Conservation (phyloP, 768 basidiomycete species). For the Serendipita sp. region DNA sequence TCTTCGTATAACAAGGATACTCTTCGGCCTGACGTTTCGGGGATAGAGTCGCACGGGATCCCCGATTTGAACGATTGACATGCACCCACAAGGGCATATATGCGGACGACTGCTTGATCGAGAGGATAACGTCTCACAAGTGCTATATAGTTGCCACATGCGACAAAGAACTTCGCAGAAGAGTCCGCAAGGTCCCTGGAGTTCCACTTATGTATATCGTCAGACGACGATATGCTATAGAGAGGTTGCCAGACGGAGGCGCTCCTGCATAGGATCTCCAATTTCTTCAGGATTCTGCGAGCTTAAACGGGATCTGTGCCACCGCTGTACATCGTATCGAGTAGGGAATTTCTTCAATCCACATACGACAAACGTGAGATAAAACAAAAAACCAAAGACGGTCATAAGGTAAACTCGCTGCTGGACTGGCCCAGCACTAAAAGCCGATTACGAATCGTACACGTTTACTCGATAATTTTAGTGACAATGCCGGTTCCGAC, state of each 20-base stretch:
- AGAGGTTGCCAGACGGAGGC: slow-evolving; percentile 86
- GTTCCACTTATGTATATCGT: slow-evolving; percentile 98
- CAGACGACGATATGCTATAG: slow-evolving; percentile 80
- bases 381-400: neutral
- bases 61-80: slow-evolving; percentile 83
- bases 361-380: neutral
- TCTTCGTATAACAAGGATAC: slow-evolving; percentile 4
- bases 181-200: slow-evolving; percentile 83
- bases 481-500: slow-evolving; percentile 93
- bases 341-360: slow-evolving; percentile 3
- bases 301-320: no score
- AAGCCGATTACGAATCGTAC: neutral
- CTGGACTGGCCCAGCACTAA: neutral
- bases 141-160: slow-evolving; percentile 98
- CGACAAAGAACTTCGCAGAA: slow-evolving; percentile 81
- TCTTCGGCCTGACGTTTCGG: neutral
- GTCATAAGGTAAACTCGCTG: neutral
- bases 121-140: slow-evolving; percentile 86
- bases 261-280: slow-evolving; percentile 41
- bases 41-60: slow-evolving; percentile 83
- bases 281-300: no score
- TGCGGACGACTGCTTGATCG: slow-evolving; percentile 95
- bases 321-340: neutral
- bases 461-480: slow-evolving; percentile 39
- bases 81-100: slow-evolving; percentile 96